A percentile compares a stretch with the other conserved stretches of the same genome.
Conservation (phyloP, 768 basidiomycete genomes). For the Kwoniella newhampshirensis region DNA sequence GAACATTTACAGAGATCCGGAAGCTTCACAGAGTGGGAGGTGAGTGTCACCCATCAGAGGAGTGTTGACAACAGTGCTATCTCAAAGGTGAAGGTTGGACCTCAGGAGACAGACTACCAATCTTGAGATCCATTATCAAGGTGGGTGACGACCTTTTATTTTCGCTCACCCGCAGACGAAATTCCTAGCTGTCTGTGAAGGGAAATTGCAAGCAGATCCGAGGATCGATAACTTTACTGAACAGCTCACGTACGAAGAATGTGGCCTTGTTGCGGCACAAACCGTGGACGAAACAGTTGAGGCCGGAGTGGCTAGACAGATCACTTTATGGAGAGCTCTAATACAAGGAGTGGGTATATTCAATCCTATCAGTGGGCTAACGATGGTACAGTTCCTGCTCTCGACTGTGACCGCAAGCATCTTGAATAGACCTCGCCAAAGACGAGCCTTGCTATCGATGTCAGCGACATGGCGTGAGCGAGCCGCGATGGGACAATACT, state of each 20-base stretch:
- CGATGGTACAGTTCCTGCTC: not conserved
- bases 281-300: not conserved
- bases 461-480: constrained; percentile 35
- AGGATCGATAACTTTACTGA: too few species aligned
- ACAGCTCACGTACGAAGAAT: too few species aligned
- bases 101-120: not conserved
- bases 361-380: constrained; percentile 1
- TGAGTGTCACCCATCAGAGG: constrained; percentile 1
- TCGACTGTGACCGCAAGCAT: constrained; percentile 14
- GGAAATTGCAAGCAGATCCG: not conserved
- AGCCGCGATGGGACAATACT: constrained; percentile 13
- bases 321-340: constrained; percentile 22
- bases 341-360: constrained; percentile 6
- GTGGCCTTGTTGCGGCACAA: too few species aligned
- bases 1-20: constrained; percentile 1
- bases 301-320: not conserved
- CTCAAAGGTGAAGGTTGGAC: constrained; percentile 2
- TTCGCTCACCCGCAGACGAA: not conserved
- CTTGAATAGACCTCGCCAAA: constrained; percentile 33
- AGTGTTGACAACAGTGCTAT: constrained; percentile 1
- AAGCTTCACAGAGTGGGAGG: constrained; percentile 21
- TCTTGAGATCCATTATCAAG: constrained; percentile 12
- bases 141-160: constrained; percentile 1
- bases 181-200: constrained; percentile 1
- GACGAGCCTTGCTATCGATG: constrained; percentile 19